Conservation (phyloP, 2,329 filamentous ascomycete species). For the Calonectria multiphialidica region DNA sequence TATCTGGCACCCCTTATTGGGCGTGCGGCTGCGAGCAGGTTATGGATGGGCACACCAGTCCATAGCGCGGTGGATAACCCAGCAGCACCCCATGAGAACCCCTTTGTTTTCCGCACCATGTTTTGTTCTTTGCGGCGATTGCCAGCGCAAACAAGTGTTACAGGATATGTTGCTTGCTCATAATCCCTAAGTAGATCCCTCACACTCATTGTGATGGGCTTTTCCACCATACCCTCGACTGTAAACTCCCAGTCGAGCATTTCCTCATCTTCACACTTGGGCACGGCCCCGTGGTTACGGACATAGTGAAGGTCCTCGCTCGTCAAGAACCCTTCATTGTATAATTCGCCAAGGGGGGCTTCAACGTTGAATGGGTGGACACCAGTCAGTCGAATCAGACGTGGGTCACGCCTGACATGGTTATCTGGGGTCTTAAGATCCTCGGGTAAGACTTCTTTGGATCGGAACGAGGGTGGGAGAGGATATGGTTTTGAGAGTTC, state of each 20-base stretch:
- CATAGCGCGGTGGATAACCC: constrained; percentile 89
- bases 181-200: constrained; percentile 79
- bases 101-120: constrained; percentile 88
- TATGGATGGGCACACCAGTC: constrained; percentile 83
- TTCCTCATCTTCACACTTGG: constrained; percentile 77
- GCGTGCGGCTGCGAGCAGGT: constrained; percentile 76
- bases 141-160: constrained; percentile 92
- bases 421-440: constrained; percentile 87
- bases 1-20: constrained; percentile 80
- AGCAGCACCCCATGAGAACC: constrained; percentile 93
- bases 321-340: constrained; percentile 85
- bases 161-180: constrained; percentile 85
- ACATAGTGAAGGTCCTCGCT: constrained; percentile 92
- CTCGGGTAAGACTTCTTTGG: constrained; percentile 75
- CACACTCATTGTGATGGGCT: constrained; percentile 79
- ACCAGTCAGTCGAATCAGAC: constrained; percentile 88
- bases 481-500: constrained; percentile 60
- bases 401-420: constrained; percentile 83
- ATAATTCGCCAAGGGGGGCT: constrained; percentile 82
- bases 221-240: constrained; percentile 86
- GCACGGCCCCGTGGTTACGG: constrained; percentile 88
- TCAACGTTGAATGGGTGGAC: constrained; percentile 94
- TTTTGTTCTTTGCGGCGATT: constrained; percentile 96
- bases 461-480: constrained; percentile 74
- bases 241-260: constrained; percentile 85